Conservation (phyloP, 768 basidiomycete species). For the Tylopilus vinaceipallidus region DNA sequence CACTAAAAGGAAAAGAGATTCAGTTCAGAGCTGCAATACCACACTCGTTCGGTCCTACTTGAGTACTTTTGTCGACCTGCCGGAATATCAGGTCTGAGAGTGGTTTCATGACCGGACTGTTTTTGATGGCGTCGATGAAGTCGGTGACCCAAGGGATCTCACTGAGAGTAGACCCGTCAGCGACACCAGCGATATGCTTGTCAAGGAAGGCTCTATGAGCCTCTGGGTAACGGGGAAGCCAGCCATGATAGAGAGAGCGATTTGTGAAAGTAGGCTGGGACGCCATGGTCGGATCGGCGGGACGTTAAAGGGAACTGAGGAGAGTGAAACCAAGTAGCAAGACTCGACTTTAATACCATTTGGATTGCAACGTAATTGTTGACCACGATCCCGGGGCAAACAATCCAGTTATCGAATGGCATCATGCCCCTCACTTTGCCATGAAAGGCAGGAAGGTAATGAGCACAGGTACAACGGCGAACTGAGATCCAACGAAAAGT, state of each 20-base stretch:
- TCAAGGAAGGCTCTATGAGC: neutral
- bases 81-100: neutral
- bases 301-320: too few relatives aligned
- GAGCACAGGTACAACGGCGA: too few relatives aligned
- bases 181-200: neutral
- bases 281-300: neutral
- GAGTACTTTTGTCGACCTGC: neutral
- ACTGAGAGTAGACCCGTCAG: neutral
- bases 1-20: neutral
- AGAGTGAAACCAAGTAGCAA: too few relatives aligned
- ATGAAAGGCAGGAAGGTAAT: too few relatives aligned
- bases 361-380: too few relatives aligned
- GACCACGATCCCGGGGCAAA: too few relatives aligned
- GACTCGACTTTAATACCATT: too few relatives aligned
- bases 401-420: too few relatives aligned
- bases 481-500: too few relatives aligned
- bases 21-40: neutral
- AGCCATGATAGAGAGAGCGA: neutral
- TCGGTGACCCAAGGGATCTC: neutral
- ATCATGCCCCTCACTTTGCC: too few relatives aligned
- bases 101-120: neutral
- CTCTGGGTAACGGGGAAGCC: neutral
- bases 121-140: neutral
- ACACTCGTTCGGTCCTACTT: neutral
- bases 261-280: neutral